Conservation (phyloP, 176 grass and related monocot species). For the Zoysia pacifica region DNA sequence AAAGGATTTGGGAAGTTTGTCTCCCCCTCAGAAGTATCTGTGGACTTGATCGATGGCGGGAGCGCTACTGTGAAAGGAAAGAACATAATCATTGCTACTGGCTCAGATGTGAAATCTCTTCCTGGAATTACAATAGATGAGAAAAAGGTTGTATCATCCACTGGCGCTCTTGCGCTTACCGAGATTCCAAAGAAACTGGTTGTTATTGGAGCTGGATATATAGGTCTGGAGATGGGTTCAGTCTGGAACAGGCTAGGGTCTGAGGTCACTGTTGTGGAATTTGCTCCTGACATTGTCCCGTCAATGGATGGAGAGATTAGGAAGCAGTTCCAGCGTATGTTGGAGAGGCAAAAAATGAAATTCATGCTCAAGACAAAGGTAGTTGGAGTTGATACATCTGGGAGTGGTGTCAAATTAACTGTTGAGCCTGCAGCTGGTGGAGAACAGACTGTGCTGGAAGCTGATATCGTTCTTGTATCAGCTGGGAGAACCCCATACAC, state of each 20-base stretch:
- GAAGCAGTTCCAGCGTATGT: constrained; percentile 88
- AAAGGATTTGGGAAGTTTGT: constrained; percentile 74
- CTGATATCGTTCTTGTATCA: constrained; percentile 80
- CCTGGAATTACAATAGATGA: constrained; percentile 84
- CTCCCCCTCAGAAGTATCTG: constrained; percentile 73
- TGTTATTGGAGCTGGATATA: constrained; percentile 85
- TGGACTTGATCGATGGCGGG: constrained; percentile 64
- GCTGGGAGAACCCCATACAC: constrained; percentile 74
- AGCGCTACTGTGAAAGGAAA: constrained; percentile 67
- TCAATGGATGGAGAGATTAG: constrained; percentile 88
- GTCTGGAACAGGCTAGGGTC: constrained; percentile 85
- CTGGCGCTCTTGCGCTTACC: constrained; percentile 66
- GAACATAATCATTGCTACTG: constrained; percentile 67
- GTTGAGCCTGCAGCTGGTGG: constrained; percentile 77
- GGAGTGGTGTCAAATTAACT: constrained; percentile 66
- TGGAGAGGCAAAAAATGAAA: constrained; percentile 92
- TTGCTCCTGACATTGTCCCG: constrained; percentile 82
- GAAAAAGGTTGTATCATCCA: constrained; percentile 87
- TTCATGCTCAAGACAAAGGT: constrained; percentile 94
- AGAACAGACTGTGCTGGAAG: constrained; percentile 63
- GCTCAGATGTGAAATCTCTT: constrained; percentile 84
- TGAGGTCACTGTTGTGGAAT: constrained; percentile 82
- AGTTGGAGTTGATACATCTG: constrained; percentile 69
- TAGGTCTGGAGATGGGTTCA: constrained; percentile 88
- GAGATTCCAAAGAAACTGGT: constrained; percentile 79